Base-by-base conservation (phyloP, 176 grass and related monocot species). In the Lolium perenne region DNA sequence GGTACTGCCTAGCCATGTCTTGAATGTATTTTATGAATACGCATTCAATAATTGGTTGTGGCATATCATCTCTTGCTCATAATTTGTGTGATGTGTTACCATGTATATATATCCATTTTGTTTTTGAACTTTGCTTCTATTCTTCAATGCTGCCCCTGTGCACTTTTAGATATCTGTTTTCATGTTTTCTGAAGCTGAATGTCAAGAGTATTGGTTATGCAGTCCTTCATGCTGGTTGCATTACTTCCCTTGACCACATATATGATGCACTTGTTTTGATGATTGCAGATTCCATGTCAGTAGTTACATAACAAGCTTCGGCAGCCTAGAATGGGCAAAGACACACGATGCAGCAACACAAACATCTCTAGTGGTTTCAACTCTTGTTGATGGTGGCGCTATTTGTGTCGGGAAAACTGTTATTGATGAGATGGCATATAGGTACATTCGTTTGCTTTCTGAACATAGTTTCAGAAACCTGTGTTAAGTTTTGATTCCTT, bases 371-470 rank as follows among this genome's bases (percentile, higher is more conserved):
- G 85, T 94, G 20, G 90, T 99, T 92, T 91, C 87, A 86, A 62
- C 92, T 79, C 97, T 99, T 75, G 88, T 99, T 2, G 48, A 94
- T 51, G 81, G 74, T 26, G 97, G 97, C 49, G 97, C 97, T 55
- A 87, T 88, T 88, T 99, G 94, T 80, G 86, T 94, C 71, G 97
- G 97, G 16, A 99, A 94, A 91, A 99, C 97, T 58, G 85, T 94
- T 29, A 96, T 99, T 49, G 92, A 99, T 81, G 97, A 99, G 22
- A 94, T 97, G 88, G 97, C 94, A 89, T 99, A 90, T 83, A 87
- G 97, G 97, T 99, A 81, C 76, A 62, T 70, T 55, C 2, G 13
- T 15, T 86, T 76, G 49, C 14, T 45, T 46, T 55, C 53, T 56
- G 47, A 14, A 43, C 68, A 43, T 81, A 51, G 17, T 22, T 77